A percentile compares a stretch with the other conserved stretches of the same genome.
Evolutionary conservation across 2,329 filamentous ascomycete species (phyloP).

Genomic region (Bipolaris gigantea): DNA sequence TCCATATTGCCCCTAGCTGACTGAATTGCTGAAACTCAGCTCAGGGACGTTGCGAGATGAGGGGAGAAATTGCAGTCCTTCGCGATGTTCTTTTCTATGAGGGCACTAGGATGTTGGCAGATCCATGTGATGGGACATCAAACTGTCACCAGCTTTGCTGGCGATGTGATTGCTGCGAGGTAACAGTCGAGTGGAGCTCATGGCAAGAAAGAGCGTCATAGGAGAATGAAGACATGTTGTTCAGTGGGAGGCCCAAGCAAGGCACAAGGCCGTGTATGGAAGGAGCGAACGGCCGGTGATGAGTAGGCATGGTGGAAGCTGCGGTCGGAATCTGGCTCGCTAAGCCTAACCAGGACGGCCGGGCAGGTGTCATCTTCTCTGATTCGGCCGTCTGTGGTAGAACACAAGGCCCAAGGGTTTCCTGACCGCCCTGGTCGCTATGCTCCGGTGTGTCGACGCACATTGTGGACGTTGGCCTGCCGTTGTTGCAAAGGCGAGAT

Average conservation of each 20-base stretch:
- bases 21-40: neutral
- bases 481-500: neutral
- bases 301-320: neutral
- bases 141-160: neutral
- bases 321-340: constrained; percentile 3
- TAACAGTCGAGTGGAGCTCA: neutral
- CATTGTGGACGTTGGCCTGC: neutral
- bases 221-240: neutral
- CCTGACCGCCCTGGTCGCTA: constrained; percentile 2
- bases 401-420: constrained; percentile 2
- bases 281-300: neutral
- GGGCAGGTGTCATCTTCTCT: neutral
- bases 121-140: neutral
- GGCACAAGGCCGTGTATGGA: neutral
- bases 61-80: too few relatives aligned
- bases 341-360: neutral
- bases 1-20: neutral
- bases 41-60: neutral
- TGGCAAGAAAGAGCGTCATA: neutral
- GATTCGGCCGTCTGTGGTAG: constrained; percentile 1
- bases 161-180: neutral
- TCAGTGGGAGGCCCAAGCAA: too few relatives aligned
- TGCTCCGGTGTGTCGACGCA: neutral
- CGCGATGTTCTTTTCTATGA: neutral
- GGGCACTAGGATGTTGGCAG: neutral